Percentiles rank a stretch among this genome's conserved stretches.
These are phyloP conservation scores for Rhodotorula sphaerocarpa DNA, from an alignment of 768 basidiomycete genomes.

Conservation along the genomic window DNA sequence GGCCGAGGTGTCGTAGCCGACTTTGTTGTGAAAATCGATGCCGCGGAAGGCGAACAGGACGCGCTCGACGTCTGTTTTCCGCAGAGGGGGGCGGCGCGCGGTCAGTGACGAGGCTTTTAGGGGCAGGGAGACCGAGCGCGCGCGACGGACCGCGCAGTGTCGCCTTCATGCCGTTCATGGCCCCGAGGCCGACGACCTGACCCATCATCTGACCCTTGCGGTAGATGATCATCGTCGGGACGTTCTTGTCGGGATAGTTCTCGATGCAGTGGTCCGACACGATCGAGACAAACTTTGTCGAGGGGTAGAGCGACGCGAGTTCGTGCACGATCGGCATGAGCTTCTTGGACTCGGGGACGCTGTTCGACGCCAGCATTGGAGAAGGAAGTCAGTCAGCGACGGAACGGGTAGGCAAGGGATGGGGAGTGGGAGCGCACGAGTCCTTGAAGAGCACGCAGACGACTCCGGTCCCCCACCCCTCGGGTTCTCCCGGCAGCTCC, in stretches of 20 bases:
- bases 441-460: constrained; percentile 94
- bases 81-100: accelerated
- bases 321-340: constrained; percentile 60
- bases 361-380: constrained; percentile 39
- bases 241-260: constrained; percentile 81
- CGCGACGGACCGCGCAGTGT: constrained; percentile 60
- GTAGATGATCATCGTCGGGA: constrained; percentile 89
- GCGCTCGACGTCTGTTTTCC: constrained; percentile 28
- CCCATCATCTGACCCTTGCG: constrained; percentile 81
- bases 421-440: constrained; percentile 53
- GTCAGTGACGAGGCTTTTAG: no score
- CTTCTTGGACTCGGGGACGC: constrained; percentile 71
- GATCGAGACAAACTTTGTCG: constrained; percentile 92
- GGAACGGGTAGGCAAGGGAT: background rate
- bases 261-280: constrained; percentile 74
- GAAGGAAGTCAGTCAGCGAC: background rate
- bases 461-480: constrained; percentile 67
- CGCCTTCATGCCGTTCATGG: constrained; percentile 55
- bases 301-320: constrained; percentile 73
- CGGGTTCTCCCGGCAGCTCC: constrained; percentile 53
- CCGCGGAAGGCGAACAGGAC: constrained; percentile 34
- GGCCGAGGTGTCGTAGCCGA: constrained; percentile 14
- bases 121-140: no score
- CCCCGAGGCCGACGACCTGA: constrained; percentile 77
- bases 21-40: constrained; percentile 34